phyloP scores from a whole-genome alignment of 345 rosid species.

The Gossypium herbaceum region DNA sequence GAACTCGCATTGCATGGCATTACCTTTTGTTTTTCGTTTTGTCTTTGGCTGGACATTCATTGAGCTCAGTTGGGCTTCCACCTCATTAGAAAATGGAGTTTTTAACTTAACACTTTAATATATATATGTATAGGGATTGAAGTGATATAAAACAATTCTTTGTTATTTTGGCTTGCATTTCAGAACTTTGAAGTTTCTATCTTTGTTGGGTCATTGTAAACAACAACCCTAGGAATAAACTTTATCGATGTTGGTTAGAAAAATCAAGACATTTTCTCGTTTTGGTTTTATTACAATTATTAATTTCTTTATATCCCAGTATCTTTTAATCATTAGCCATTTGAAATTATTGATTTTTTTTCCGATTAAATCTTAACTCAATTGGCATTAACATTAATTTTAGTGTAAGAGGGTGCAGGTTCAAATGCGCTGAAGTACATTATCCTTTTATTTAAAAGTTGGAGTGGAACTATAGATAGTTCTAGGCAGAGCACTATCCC shows the following conservation, averaged over 20 bases:
- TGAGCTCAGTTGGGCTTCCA: background rate
- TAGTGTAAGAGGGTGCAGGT: accelerated
- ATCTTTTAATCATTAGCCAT: background rate
- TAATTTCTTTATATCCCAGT: background rate
- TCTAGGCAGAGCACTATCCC: no score
- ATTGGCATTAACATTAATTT: accelerated
- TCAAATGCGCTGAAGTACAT: no score
- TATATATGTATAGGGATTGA: background rate
- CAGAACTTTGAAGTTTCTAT: background rate
- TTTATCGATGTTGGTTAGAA: background rate
- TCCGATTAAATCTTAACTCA: accelerated
- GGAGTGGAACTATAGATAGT: accelerated
- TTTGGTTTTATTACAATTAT: background rate
- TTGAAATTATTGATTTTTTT: background rate
- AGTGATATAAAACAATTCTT: background rate
- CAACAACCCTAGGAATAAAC: background rate
- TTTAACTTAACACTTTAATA: background rate
- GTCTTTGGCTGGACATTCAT: slow-evolving; percentile 14
- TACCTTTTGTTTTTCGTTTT: slow-evolving; percentile 13
- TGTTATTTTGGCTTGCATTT: background rate
- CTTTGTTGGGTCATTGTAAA: slow-evolving; percentile 1
- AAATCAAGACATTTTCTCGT: background rate
- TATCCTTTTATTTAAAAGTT: no score
- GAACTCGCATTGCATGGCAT: background rate
- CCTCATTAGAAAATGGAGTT: background rate